These are phyloP conservation scores for Claviceps pazoutovae DNA, from an alignment of 2,329 filamentous ascomycete species.

Conservation along the genomic window DNA sequence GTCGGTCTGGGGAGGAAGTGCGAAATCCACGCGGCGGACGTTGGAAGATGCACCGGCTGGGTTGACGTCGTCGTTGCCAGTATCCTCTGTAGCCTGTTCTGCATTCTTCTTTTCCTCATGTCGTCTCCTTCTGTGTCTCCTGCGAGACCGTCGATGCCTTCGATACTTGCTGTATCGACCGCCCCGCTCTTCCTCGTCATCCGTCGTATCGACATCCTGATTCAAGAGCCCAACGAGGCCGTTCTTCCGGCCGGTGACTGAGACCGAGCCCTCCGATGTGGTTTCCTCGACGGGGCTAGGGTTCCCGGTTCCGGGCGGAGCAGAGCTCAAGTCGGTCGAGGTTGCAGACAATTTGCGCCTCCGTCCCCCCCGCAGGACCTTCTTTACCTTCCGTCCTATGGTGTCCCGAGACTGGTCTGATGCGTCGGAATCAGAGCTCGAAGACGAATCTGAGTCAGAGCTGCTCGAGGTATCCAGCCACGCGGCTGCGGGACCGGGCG, in stretches of 20 bases:
- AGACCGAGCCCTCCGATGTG: conserved; percentile 23
- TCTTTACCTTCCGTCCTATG: conserved; percentile 61
- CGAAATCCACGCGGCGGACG: conserved; percentile 46
- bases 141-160: conserved; percentile 16
- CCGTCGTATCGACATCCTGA: conserved; percentile 30
- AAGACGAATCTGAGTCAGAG: conserved; percentile 37
- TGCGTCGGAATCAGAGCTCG: conserved; percentile 55
- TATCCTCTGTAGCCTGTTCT: conserved; percentile 15
- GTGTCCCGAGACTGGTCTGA: conserved; percentile 42
- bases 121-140: conserved; percentile 23
- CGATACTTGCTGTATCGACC: conserved; percentile 20
- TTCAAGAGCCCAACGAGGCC: conserved; percentile 23
- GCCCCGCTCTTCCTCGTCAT: conserved; percentile 33
- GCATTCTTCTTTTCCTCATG: conserved; percentile 30
- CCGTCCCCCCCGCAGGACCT: conserved; percentile 56
- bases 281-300: conserved; percentile 23
- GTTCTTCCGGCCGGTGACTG: conserved; percentile 21
- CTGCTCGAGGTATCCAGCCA: conserved; percentile 62
- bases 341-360: conserved; percentile 65
- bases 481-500: conserved; percentile 69
- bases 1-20: conserved; percentile 16
- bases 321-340: conserved; percentile 44
- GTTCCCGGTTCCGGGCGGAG: conserved; percentile 20
- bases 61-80: conserved; percentile 15
- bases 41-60: conserved; percentile 9